phyloP scores from a whole-genome alignment of 345 rosid species.

The Camelina laxa region DNA sequence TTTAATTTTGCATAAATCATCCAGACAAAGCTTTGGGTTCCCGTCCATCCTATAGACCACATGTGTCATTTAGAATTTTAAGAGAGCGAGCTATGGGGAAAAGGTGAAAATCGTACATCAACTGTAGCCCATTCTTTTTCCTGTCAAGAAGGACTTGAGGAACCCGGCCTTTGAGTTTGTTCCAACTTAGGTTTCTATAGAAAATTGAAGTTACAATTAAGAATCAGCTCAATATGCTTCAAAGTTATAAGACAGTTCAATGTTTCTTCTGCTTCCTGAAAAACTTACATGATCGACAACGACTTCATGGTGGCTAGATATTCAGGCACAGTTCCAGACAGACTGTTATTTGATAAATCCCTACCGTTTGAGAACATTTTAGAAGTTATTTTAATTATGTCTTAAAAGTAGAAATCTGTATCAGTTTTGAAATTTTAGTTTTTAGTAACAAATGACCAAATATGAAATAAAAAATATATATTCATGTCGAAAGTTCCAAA shows the following conservation, averaged over 20 bases:
- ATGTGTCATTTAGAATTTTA: background rate
- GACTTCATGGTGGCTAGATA: slow-evolving; percentile 38
- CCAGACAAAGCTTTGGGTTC: slow-evolving; percentile 36
- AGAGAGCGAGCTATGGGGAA: background rate
- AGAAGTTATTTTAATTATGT: background rate
- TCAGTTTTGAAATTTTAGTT: too few species aligned
- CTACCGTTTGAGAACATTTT: background rate
- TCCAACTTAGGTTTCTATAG: slow-evolving; percentile 28
- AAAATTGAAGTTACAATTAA: background rate
- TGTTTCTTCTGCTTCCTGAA: too few species aligned
- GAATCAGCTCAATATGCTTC: too few species aligned
- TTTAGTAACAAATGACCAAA: too few species aligned
- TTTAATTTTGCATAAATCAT: slow-evolving; percentile 20
- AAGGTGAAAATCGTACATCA: slow-evolving; percentile 28
- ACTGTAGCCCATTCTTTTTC: slow-evolving; percentile 1
- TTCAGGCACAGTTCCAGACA: slow-evolving; percentile 45
- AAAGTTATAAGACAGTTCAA: too few species aligned
- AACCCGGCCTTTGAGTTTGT: slow-evolving; percentile 36
- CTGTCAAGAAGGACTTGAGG: slow-evolving; percentile 37
- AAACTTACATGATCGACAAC: slow-evolving; percentile 44
- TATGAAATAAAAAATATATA: too few species aligned
- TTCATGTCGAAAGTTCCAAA: too few species aligned
- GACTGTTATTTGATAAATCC: slow-evolving; percentile 49
- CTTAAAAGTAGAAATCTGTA: too few species aligned
- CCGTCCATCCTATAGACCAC: slow-evolving; percentile 18